These are phyloP conservation scores for Torrubiellomyces zombiae DNA, from an alignment of 2,329 filamentous ascomycete species.

Conservation along the genomic window DNA sequence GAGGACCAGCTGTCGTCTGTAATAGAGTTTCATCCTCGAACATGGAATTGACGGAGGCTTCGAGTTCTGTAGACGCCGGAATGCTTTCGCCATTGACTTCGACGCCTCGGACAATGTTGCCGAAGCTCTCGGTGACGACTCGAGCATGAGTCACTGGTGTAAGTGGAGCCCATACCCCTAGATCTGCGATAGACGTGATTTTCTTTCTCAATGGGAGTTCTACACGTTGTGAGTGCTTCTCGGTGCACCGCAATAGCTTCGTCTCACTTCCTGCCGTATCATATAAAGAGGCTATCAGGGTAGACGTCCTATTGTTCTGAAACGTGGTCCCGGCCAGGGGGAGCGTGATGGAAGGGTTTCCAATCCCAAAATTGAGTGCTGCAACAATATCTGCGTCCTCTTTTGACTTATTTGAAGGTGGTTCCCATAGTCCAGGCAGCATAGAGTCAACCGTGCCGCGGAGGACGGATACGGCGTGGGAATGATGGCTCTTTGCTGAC, in stretches of 20 bases:
- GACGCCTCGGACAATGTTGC: constrained; percentile 61
- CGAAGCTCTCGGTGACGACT: constrained; percentile 47
- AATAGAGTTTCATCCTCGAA: constrained; percentile 22
- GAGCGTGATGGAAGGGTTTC: constrained; percentile 27
- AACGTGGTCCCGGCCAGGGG: constrained; percentile 69
- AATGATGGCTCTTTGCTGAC: constrained; percentile 12
- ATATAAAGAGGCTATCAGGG: constrained; percentile 27
- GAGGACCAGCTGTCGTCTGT: constrained; percentile 22
- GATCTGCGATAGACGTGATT: constrained; percentile 8
- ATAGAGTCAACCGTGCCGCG: constrained; percentile 22
- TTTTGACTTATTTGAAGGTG: constrained; percentile 9
- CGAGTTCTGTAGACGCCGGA: constrained; percentile 57
- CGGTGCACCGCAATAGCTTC: constrained; percentile 10
- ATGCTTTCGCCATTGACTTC: constrained; percentile 27
- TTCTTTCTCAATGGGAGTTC: constrained; percentile 9
- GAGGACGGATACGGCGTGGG: constrained; percentile 35
- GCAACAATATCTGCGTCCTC: constrained; percentile 20
- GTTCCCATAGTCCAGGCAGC: constrained; percentile 29
- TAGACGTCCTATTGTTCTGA: constrained; percentile 47
- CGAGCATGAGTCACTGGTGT: constrained; percentile 47
- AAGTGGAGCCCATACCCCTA: constrained; percentile 28
- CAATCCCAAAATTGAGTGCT: constrained; percentile 24
- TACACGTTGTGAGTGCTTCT: constrained; percentile 24
- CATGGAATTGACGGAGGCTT: constrained; percentile 43
- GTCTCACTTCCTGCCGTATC: constrained; percentile 8